These are phyloP conservation scores for Phaffia australis DNA, from an alignment of 768 basidiomycete species.

Conservation along the genomic window DNA sequence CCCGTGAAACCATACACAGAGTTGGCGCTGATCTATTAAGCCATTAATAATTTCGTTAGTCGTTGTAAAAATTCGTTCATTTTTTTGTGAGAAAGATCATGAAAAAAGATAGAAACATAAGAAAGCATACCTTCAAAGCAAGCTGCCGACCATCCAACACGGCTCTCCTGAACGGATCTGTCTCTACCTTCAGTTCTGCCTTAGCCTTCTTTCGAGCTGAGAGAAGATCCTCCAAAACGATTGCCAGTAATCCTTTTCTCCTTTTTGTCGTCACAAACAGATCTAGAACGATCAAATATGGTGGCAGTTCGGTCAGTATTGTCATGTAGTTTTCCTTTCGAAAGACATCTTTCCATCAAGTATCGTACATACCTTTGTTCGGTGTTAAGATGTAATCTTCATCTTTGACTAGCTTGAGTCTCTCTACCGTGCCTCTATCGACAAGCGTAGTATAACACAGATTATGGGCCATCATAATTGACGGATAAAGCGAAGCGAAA, in stretches of 20 bases:
- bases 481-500: constrained; percentile 96
- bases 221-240: constrained; percentile 84
- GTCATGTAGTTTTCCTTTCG: too few relatives aligned
- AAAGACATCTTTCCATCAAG: neutral
- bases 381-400: constrained; percentile 90
- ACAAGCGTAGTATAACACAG: constrained; percentile 95
- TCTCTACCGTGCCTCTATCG: constrained; percentile 64
- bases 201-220: constrained; percentile 89
- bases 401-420: constrained; percentile 65
- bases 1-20: constrained; percentile 99
- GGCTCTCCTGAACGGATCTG: constrained; percentile 90
- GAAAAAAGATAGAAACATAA: neutral
- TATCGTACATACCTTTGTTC: constrained; percentile 61
- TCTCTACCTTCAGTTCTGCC: constrained; percentile 90
- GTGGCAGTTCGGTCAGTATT: neutral
- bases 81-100: neutral
- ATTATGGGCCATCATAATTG: constrained; percentile 99
- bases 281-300: constrained; percentile 45
- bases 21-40: constrained; percentile 86
- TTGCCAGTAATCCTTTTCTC: constrained; percentile 83
- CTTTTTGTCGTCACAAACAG: constrained; percentile 62
- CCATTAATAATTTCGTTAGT: neutral
- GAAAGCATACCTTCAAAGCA: constrained; percentile 65
- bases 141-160: constrained; percentile 95
- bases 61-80: neutral